These are phyloP conservation scores for Fusarium napiforme DNA, from an alignment of 2,329 filamentous ascomycete genomes.

Conservation along the genomic window DNA sequence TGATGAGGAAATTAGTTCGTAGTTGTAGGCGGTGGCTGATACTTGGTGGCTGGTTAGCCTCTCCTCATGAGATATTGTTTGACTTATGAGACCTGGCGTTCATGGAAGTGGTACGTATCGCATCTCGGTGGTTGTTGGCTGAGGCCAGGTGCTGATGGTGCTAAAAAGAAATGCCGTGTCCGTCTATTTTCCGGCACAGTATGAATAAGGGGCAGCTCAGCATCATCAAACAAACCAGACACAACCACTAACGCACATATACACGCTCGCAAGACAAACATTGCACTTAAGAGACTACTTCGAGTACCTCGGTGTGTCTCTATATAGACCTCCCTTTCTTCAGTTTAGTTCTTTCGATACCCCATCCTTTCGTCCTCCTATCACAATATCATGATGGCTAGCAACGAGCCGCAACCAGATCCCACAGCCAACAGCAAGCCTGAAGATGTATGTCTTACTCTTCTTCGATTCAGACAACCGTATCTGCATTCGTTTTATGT, in stretches of 20 bases:
- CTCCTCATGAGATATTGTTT: slow-evolving; percentile 12
- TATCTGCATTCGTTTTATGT: neutral
- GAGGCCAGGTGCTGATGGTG: neutral
- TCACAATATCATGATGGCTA: slow-evolving; percentile 48
- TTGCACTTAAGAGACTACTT: neutral
- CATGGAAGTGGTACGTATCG: slow-evolving; percentile 29
- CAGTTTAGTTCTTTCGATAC: neutral
- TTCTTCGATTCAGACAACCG: neutral
- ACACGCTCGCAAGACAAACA: slow-evolving; percentile 2
- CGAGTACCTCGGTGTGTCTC: neutral
- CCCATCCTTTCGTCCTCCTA: neutral
- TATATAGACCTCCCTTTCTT: neutral
- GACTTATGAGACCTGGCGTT: slow-evolving; percentile 2
- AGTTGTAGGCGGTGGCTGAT: neutral
- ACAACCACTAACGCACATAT: slow-evolving; percentile 2
- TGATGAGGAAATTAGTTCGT: neutral
- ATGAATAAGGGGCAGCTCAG: slow-evolving; percentile 31
- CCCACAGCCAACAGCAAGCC: slow-evolving; percentile 46
- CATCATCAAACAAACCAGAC: slow-evolving; percentile 17
- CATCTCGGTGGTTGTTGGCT: slow-evolving; percentile 27
- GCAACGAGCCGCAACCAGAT: slow-evolving; percentile 51
- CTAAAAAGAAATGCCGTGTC: slow-evolving; percentile 36
- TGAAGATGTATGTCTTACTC: slow-evolving; percentile 48
- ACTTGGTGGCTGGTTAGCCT: neutral
- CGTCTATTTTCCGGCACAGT: slow-evolving; percentile 35